Conservation (phyloP, 169 alveolate species). For the Haemoproteus tartakovskyi region DNA sequence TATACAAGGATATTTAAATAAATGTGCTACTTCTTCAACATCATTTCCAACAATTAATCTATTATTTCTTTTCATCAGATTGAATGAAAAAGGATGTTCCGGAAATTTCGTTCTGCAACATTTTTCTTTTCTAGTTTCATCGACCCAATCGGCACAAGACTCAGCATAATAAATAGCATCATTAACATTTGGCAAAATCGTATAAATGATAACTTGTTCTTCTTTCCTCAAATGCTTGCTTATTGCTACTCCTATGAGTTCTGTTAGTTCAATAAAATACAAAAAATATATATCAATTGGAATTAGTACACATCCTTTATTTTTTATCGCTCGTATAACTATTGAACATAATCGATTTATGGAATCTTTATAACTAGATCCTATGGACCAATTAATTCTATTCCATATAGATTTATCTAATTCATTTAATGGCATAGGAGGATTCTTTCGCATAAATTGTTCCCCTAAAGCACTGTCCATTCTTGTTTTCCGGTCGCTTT, state of each 20-base stretch:
- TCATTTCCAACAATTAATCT: slow-evolving; percentile 39
- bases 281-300: slow-evolving; percentile 35
- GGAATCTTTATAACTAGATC: slow-evolving; percentile 28
- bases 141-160: slow-evolving; percentile 62
- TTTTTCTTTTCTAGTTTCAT: slow-evolving; percentile 54
- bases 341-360: slow-evolving; percentile 50
- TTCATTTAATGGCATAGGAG: neutral
- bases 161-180: slow-evolving; percentile 50
- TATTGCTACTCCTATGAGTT: slow-evolving; percentile 43
- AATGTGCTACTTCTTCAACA: slow-evolving; percentile 17
- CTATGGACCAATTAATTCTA: slow-evolving; percentile 19
- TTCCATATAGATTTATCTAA: too few relatives aligned
- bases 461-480: too few relatives aligned
- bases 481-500: too few relatives aligned
- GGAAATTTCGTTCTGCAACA: slow-evolving; percentile 36
- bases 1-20: slow-evolving; percentile 62
- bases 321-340: slow-evolving; percentile 34
- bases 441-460: too few relatives aligned
- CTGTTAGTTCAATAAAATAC: slow-evolving; percentile 42
- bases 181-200: slow-evolving; percentile 9
- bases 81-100: slow-evolving; percentile 54
- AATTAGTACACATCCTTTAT: slow-evolving; percentile 52
- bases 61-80: slow-evolving; percentile 50
- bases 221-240: slow-evolving; percentile 50
- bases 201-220: slow-evolving; percentile 39